Conservation (phyloP, 2,329 filamentous ascomycete species). For the Exophiala mesophila region DNA sequence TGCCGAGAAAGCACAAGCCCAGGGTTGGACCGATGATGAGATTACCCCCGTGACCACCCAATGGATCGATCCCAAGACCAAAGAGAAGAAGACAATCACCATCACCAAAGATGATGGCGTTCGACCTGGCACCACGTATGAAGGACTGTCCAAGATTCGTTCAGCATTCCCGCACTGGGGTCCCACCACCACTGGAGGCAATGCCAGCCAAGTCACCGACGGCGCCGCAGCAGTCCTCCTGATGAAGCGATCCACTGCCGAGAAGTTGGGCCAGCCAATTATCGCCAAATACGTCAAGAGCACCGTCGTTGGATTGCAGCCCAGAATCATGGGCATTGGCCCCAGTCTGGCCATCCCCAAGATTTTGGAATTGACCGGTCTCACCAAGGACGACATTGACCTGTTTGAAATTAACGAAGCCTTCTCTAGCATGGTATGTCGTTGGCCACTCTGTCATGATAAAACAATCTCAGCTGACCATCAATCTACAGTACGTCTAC, state of each 20-base stretch:
- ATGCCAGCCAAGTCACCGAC: slow-evolving; percentile 92
- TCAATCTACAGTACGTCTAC: slow-evolving; percentile 70
- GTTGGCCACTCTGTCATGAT: neutral
- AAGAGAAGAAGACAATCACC: slow-evolving; percentile 74
- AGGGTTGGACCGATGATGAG: slow-evolving; percentile 88
- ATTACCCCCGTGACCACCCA: slow-evolving; percentile 81
- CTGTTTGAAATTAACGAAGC: slow-evolving; percentile 99
- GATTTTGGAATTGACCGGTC: slow-evolving; percentile 78
- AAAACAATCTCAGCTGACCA: neutral
- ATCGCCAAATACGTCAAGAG: slow-evolving; percentile 90
- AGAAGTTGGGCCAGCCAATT: slow-evolving; percentile 82
- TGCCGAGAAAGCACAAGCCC: slow-evolving; percentile 74
- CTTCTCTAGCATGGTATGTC: slow-evolving; percentile 66
- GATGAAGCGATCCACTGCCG: slow-evolving; percentile 89
- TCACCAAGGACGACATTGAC: slow-evolving; percentile 85
- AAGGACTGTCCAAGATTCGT: slow-evolving; percentile 81
- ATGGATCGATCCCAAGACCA: slow-evolving; percentile 84
- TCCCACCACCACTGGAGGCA: slow-evolving; percentile 82
- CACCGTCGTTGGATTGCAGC: slow-evolving; percentile 82
- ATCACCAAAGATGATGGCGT: slow-evolving; percentile 85
- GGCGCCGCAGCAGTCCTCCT: slow-evolving; percentile 91
- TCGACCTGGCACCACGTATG: slow-evolving; percentile 74
- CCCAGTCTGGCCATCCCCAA: slow-evolving; percentile 95
- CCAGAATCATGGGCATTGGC: slow-evolving; percentile 92
- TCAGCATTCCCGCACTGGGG: slow-evolving; percentile 88